Conservation (phyloP, 306 rosid species). For the Mimosa bimucronata region DNA sequence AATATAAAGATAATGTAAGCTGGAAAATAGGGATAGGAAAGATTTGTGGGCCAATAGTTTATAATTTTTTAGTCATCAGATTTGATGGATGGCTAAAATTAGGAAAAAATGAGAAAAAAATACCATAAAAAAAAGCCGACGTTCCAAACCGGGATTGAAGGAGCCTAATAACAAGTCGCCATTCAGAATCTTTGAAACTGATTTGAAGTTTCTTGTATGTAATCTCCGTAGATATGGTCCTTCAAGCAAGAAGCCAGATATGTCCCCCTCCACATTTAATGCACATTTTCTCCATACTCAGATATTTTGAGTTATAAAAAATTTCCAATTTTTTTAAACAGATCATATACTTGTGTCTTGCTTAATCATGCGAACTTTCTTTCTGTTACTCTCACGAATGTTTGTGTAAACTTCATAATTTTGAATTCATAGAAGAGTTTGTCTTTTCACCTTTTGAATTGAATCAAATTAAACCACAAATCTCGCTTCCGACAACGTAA, state of each 20-base stretch:
- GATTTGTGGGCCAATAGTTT: too few relatives aligned
- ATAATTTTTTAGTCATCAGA: too few relatives aligned
- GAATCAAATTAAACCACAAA: not conserved
- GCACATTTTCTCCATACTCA: not conserved
- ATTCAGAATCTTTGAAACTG: slow-evolving; percentile 10
- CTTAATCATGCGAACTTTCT: not conserved
- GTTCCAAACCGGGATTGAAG: too few relatives aligned
- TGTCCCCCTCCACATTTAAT: slow-evolving; percentile 15
- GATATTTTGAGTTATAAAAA: not conserved
- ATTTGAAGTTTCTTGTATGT: not conserved
- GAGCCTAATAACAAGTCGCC: slow-evolving; percentile 4
- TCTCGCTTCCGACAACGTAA: not conserved
- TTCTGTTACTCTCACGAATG: not conserved
- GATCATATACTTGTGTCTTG: not conserved
- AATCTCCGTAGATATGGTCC: slow-evolving; percentile 1
- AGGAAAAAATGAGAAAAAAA: too few relatives aligned
- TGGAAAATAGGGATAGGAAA: too few relatives aligned
- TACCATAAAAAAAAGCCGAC: too few relatives aligned
- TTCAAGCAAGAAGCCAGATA: slow-evolving; percentile 10
- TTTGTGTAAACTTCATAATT: not conserved
- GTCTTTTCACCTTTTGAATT: not conserved
- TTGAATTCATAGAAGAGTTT: not conserved
- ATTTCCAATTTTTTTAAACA: not conserved
- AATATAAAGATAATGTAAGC: too few relatives aligned
- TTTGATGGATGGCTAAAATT: too few relatives aligned